Percentiles rank a stretch among this genome's conserved stretches.
Evolutionary conservation across 257 asterid genomes (phyloP).

Genomic region (Buddleja alternifolia): DNA sequence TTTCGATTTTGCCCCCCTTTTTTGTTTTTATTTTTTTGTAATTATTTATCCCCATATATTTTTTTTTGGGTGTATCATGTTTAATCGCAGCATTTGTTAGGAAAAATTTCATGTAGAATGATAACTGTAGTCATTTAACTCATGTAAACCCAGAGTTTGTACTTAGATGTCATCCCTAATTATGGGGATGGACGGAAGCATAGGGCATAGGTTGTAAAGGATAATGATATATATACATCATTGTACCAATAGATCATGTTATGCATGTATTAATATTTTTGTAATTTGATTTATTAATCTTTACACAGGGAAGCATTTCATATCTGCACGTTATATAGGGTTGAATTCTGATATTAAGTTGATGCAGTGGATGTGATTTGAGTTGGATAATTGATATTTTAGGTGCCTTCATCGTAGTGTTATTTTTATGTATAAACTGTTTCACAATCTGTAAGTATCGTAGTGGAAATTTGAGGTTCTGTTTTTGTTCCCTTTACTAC

Average conservation of each 20-base stretch:
- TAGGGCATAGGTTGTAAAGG: background rate
- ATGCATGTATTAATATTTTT: background rate
- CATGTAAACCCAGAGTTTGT: slow-evolving; percentile 32
- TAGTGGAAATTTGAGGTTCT: too few relatives aligned
- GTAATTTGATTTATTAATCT: background rate
- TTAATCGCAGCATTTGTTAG: slow-evolving; percentile 14
- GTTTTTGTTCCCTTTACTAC: too few relatives aligned
- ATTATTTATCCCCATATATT: slow-evolving; percentile 32
- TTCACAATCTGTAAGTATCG: too few relatives aligned
- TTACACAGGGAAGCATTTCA: background rate
- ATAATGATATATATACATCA: background rate
- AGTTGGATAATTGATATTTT: background rate
- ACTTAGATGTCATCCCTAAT: background rate
- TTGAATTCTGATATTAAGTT: background rate
- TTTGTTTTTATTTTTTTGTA: slow-evolving; percentile 47
- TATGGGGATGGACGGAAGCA: too few relatives aligned
- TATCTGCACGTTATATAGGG: too few relatives aligned
- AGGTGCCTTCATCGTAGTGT: too few relatives aligned
- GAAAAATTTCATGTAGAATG: slow-evolving; percentile 43
- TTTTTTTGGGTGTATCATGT: slow-evolving; percentile 46
- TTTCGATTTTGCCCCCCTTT: slow-evolving; percentile 33
- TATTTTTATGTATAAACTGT: too few relatives aligned
- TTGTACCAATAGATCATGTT: background rate
- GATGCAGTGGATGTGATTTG: background rate
- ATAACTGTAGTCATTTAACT: slow-evolving; percentile 30